Base-by-base conservation (phyloP, 176 grass and related monocot genomes). In the Zea luxurians region DNA sequence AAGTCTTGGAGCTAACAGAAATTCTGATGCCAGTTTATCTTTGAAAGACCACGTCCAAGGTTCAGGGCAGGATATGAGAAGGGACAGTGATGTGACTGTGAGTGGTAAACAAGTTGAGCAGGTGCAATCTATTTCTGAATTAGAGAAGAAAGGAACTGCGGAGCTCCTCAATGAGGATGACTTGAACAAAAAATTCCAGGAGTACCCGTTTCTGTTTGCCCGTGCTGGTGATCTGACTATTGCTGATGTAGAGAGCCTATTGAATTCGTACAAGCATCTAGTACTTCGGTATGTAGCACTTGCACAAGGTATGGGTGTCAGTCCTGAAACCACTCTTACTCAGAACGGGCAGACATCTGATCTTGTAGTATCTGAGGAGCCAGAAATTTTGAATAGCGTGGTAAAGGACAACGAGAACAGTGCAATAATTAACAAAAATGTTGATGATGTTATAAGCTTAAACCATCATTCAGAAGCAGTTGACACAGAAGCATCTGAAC, bases 211-310 rank as follows among this genome's bases (percentile, higher is more conserved):
- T 43, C 75, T 99, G 62, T 99, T 90, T 88, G 89, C 92, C 65
- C 67, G 70, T 65, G 86, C 90, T 79, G 92, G 96, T 68, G 96
- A 99, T 86, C 74, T 99, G 74, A 94, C 96, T 3, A 78, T 99
- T 83, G 86, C 83, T 85, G 96, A 99, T 85, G 90, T 95, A 73
- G 88, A 95, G 50, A 88, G 77, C 88, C 92, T 99, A 70, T 79
- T 95, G 18, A 92, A 90, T 85, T 90, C 87, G 69, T 99, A 95
- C 78, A 95, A 95, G 86, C 88, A 92, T 63, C 79, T 99, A 20
- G 83, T 95, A 40, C 85, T 95, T 48, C 75, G 78, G 75, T 93
- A 95, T 53, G 82, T 91, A 44, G 82, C 90, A 70, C 90, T 95
- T 84, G 90, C 92, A 7, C 89, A 93, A 87, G 92, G 90, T 53